A percentile compares a stretch with the other conserved stretches of the same genome.
Conservation (phyloP, 345 rosid species). For the Pseudoturritis turrita region DNA sequence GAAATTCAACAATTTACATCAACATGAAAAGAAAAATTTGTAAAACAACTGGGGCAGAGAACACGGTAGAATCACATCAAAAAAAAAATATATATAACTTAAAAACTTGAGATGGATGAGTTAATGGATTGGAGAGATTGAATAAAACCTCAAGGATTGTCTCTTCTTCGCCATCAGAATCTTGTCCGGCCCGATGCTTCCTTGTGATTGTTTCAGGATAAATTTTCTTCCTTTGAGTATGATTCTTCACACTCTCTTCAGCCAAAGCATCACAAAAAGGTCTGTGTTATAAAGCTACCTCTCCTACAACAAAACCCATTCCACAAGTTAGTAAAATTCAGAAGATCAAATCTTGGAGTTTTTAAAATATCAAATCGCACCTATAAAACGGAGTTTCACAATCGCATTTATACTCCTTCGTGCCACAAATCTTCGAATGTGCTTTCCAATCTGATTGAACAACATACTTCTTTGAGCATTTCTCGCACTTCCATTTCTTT, state of each 20-base stretch:
- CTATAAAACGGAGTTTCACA: constrained; percentile 90
- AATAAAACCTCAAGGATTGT: too few relatives aligned
- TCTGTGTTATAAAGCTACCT: constrained; percentile 93
- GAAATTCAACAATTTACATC: too few relatives aligned
- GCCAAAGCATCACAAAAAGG: constrained; percentile 94
- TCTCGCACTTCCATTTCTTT: constrained; percentile 95
- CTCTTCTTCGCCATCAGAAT: too few relatives aligned
- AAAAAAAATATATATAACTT: too few relatives aligned
- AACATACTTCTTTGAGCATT: constrained; percentile 90
- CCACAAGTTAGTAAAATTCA: background rate
- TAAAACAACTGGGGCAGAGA: too few relatives aligned
- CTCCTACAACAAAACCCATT: constrained; percentile 47
- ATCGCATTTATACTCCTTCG: constrained; percentile 89
- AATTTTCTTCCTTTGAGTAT: constrained; percentile 29
- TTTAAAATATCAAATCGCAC: constrained; percentile 33
- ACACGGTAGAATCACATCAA: too few relatives aligned
- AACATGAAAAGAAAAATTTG: too few relatives aligned
- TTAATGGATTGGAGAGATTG: too few relatives aligned
- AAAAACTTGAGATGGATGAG: too few relatives aligned
- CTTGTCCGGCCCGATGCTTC: too few relatives aligned
- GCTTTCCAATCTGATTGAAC: constrained; percentile 99
- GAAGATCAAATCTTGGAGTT: background rate
- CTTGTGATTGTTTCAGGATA: constrained; percentile 31
- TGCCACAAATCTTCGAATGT: constrained; percentile 91
- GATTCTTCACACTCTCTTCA: constrained; percentile 61